These are phyloP conservation scores for Beauveria sp. DNA, from an alignment of 2,329 filamentous ascomycete species.

Conservation along the genomic window DNA sequence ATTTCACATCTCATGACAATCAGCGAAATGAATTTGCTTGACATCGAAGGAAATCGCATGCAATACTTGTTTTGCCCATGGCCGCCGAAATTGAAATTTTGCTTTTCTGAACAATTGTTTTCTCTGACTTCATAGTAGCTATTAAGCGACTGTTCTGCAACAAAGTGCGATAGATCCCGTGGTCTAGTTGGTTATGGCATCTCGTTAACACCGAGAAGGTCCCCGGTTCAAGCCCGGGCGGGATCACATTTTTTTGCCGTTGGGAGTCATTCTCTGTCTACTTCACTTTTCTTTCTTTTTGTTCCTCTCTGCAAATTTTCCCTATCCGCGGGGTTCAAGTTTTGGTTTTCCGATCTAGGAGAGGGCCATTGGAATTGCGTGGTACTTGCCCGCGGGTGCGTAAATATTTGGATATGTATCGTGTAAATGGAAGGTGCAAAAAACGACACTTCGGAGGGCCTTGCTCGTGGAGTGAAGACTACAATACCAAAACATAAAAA, in stretches of 20 bases:
- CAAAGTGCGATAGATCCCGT: constrained; percentile 22
- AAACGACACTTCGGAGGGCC: no score
- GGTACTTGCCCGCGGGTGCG: no score
- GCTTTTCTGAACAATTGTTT: background rate
- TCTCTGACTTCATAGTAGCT: background rate
- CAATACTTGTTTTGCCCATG: background rate
- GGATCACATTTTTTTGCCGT: constrained; percentile 22
- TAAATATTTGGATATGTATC: no score
- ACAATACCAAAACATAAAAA: no score
- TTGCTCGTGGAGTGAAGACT: no score
- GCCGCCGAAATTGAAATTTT: no score
- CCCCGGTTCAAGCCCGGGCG: constrained; percentile 33
- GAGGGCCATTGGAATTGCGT: no score
- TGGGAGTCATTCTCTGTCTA: background rate
- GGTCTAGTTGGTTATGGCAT: constrained; percentile 34
- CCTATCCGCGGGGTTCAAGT: background rate
- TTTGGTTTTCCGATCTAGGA: no score
- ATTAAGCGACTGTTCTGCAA: background rate
- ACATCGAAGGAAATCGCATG: background rate
- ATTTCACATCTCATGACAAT: background rate
- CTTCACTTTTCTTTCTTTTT: background rate
- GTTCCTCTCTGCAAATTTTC: background rate
- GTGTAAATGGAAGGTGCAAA: no score
- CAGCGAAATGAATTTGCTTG: background rate
- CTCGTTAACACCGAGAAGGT: constrained; percentile 34